Evolutionary conservation across 352 stramenopile species (phyloP).

Genomic region (Pythium dissotocum): DNA sequence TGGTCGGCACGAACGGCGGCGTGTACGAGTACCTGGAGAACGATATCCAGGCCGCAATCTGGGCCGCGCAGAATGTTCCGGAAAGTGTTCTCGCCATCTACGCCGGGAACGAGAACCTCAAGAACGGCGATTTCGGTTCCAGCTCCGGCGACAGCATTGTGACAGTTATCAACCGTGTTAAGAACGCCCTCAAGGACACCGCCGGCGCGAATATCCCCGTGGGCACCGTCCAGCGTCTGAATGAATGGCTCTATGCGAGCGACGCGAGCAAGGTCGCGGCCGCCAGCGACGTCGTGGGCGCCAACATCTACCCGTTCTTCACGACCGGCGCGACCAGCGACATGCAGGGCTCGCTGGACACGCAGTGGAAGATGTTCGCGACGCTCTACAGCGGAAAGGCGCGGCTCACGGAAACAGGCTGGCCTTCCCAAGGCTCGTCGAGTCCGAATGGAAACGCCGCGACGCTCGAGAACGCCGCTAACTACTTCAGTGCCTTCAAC

Average conservation of each 20-base stretch:
- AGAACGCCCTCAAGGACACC: slow-evolving; percentile 40
- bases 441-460: slow-evolving; percentile 35
- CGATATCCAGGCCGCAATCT: slow-evolving; percentile 65
- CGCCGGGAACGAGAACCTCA: slow-evolving; percentile 77
- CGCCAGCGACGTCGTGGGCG: slow-evolving; percentile 36
- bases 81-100: slow-evolving; percentile 53
- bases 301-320: slow-evolving; percentile 47
- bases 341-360: slow-evolving; percentile 26
- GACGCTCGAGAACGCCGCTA: slow-evolving; percentile 36
- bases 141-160: slow-evolving; percentile 40
- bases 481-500: slow-evolving; percentile 46
- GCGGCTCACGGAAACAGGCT: slow-evolving; percentile 35
- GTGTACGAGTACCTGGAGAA: slow-evolving; percentile 37
- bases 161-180: slow-evolving; percentile 57
- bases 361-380: slow-evolving; percentile 27
- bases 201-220: slow-evolving; percentile 41
- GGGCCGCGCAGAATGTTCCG: slow-evolving; percentile 41
- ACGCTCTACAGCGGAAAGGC: slow-evolving; percentile 30
- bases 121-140: slow-evolving; percentile 48
- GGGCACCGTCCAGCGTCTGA: slow-evolving; percentile 51
- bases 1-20: slow-evolving; percentile 19
- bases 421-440: slow-evolving; percentile 16
- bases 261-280: slow-evolving; percentile 34
- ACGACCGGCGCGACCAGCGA: slow-evolving; percentile 15
- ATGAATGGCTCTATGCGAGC: slow-evolving; percentile 35